A percentile compares a stretch with the other conserved stretches of the same genome.
phyloP scores from a whole-genome alignment of 1,284 basidiomycete genomes.

The Leccinum huronense region DNA sequence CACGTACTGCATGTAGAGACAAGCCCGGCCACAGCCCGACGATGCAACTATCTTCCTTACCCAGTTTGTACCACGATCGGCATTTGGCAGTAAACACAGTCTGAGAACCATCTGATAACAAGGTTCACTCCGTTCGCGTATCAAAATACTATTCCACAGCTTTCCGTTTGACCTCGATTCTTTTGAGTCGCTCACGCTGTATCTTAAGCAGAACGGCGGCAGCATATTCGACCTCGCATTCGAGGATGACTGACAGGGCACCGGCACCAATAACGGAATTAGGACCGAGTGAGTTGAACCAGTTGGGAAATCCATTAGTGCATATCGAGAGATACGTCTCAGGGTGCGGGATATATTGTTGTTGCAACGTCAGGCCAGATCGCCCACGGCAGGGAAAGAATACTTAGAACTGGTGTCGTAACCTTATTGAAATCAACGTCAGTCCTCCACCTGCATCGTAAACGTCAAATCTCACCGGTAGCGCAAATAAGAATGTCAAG shows the following conservation, averaged over 20 bases:
- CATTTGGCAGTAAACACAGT: conserved; percentile 61
- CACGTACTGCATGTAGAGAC: conserved; percentile 49
- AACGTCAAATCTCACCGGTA: conserved; percentile 39
- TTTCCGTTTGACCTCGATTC: conserved; percentile 53
- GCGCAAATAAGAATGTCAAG: conserved; percentile 62
- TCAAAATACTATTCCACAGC: conserved; percentile 40
- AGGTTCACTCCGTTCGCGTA: too few relatives aligned
- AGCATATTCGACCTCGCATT: conserved; percentile 56
- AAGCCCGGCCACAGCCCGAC: conserved; percentile 63
- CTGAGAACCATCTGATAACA: conserved; percentile 29
- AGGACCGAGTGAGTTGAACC: conserved; percentile 56
- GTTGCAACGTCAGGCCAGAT: conserved; percentile 45
- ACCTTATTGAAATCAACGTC: conserved; percentile 28
- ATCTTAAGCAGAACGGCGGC: conserved; percentile 54
- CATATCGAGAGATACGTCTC: conserved; percentile 53
- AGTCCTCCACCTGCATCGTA: neutral
- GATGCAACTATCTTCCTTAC: conserved; percentile 56
- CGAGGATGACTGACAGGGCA: conserved; percentile 49
- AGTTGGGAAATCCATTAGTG: conserved; percentile 62
- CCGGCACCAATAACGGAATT: conserved; percentile 38
- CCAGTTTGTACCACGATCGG: conserved; percentile 65
- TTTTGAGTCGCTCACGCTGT: conserved; percentile 58
- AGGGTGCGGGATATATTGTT: conserved; percentile 54
- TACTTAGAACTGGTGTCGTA: conserved; percentile 54
- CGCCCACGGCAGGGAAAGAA: conserved; percentile 55